Conservation (phyloP, 1,284 basidiomycete species). For the Veloboletus limbatus region DNA sequence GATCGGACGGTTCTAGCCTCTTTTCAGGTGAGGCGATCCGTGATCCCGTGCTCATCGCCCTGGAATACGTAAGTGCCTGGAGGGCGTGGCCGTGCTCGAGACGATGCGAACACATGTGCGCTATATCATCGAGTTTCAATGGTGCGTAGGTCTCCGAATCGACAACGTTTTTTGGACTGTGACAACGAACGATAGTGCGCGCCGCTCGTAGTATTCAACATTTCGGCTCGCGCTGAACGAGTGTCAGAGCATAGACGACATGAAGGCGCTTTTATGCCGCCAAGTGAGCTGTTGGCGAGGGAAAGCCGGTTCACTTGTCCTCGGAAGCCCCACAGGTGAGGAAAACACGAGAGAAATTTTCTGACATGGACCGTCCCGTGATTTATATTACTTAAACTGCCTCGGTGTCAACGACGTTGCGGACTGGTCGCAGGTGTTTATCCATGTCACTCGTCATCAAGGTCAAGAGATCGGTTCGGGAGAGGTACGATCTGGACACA, state of each 20-base stretch:
- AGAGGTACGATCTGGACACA: background rate
- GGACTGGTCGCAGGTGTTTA: background rate
- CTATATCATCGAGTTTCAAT: constrained; percentile 62
- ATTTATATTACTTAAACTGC: background rate
- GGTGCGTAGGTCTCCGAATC: constrained; percentile 38
- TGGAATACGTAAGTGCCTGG: constrained; percentile 57
- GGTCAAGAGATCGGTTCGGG: background rate
- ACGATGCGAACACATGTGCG: constrained; percentile 57
- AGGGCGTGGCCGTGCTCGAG: constrained; percentile 44
- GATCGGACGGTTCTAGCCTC: constrained; percentile 33
- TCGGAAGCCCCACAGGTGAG: constrained; percentile 4
- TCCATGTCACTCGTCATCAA: background rate
- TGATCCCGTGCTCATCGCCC: constrained; percentile 59
- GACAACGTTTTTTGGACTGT: constrained; percentile 1
- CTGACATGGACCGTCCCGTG: constrained; percentile 2
- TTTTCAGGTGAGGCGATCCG: constrained; percentile 48
- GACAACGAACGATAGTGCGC: constrained; percentile 35
- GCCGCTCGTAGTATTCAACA: constrained; percentile 54
- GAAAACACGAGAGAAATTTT: background rate
- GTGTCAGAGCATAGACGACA: constrained; percentile 44
- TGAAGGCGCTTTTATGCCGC: constrained; percentile 43
- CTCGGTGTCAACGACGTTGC: background rate
- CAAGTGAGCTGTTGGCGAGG: constrained; percentile 56
- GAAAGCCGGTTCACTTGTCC: constrained; percentile 16
- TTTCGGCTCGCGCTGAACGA: constrained; percentile 46